A percentile compares a stretch with the other conserved stretches of the same genome.
phyloP scores from a whole-genome alignment of 495 filamentous ascomycete species.

The Copromyces sp. region DNA sequence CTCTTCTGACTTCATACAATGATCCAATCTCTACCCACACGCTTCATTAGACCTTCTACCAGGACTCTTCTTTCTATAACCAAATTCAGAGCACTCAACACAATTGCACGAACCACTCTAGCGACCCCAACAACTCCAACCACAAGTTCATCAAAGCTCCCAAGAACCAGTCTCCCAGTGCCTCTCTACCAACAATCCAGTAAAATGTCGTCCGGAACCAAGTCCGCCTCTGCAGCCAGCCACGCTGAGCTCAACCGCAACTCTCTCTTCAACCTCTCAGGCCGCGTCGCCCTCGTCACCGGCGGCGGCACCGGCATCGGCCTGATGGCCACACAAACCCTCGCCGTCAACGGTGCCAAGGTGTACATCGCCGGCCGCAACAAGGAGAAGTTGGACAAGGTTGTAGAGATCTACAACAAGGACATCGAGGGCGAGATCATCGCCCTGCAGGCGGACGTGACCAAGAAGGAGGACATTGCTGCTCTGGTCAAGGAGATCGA shows the following conservation, averaged over 20 bases:
- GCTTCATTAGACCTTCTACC: not conserved
- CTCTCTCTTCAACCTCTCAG: conserved; percentile 52
- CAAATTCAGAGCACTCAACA: conserved; percentile 1
- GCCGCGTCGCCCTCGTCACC: conserved; percentile 53
- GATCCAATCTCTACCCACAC: not conserved
- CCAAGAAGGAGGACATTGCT: conserved; percentile 61
- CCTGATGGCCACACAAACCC: conserved; percentile 71
- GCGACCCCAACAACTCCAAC: not conserved
- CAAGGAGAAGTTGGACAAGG: conserved; percentile 22
- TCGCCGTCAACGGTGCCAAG: conserved; percentile 68
- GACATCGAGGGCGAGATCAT: conserved; percentile 33
- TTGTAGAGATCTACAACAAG: conserved; percentile 24
- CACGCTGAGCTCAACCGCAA: conserved; percentile 39
- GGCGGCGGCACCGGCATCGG: conserved; percentile 49
- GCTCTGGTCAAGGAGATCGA: conserved; percentile 52
- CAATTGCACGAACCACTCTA: not conserved
- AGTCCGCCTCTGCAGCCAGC: conserved; percentile 21
- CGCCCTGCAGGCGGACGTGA: conserved; percentile 61
- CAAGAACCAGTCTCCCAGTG: not conserved
- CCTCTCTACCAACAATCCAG: not conserved
- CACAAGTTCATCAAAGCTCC: not conserved
- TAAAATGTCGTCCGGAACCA: conserved; percentile 34
- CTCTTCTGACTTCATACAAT: not conserved
- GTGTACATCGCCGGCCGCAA: conserved; percentile 78
- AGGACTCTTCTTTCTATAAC: conserved; percentile 1